Evolutionary conservation across 768 basidiomycete species (phyloP).

Genomic region (Galerina marginata): DNA sequence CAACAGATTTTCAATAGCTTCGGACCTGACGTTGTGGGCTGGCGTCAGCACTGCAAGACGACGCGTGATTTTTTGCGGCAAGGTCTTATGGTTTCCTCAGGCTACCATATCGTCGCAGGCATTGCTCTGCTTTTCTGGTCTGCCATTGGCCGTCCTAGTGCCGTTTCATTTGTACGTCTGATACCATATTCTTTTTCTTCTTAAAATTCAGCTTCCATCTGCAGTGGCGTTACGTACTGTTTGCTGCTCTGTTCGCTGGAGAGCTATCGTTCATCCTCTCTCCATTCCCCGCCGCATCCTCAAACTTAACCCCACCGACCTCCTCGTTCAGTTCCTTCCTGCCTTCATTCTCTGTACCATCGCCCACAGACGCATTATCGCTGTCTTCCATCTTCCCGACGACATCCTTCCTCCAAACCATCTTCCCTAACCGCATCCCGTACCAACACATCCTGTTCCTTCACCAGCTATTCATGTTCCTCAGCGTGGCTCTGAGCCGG

Average conservation of each 20-base stretch:
- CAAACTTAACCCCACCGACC: conserved; percentile 48
- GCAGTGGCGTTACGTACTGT: conserved; percentile 85
- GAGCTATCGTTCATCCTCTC: conserved; percentile 73
- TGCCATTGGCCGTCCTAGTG: conserved; percentile 60
- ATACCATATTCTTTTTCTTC: not conserved
- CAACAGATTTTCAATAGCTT: conserved; percentile 50
- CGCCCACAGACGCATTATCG: not conserved
- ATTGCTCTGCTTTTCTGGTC: conserved; percentile 66
- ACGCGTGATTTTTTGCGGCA: conserved; percentile 69
- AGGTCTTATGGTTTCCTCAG: conserved; percentile 65
- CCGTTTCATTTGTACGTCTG: conserved; percentile 67
- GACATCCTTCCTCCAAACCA: conserved; percentile 26
- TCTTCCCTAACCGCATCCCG: conserved; percentile 70
- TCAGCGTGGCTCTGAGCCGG: conserved; percentile 72
- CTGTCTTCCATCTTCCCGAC: conserved; percentile 15
- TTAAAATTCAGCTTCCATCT: conserved; percentile 8
- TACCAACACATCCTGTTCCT: conserved; percentile 82
- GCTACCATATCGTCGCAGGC: conserved; percentile 70
- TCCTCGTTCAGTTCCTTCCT: conserved; percentile 26
- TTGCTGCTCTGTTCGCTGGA: conserved; percentile 59
- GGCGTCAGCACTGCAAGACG: conserved; percentile 69
- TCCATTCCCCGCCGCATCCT: conserved; percentile 48
- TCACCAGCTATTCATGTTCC: conserved; percentile 77
- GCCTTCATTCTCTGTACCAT: not conserved
- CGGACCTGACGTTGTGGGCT: conserved; percentile 72